Evolutionary conservation across 768 basidiomycete species (phyloP).

Genomic region (Phanerodontia chrysosporium): DNA sequence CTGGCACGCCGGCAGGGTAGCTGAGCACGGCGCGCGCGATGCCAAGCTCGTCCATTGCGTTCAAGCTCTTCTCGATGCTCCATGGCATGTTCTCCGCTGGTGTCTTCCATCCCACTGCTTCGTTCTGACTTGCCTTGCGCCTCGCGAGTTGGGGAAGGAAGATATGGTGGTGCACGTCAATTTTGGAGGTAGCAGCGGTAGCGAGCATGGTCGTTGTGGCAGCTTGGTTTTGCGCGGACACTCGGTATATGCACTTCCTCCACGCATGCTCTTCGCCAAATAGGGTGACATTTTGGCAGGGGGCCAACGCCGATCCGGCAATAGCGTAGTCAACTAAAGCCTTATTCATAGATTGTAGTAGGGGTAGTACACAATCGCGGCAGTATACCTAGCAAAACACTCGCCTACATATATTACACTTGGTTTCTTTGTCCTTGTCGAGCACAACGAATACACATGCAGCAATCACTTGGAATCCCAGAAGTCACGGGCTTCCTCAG

Average conservation of each 20-base stretch:
- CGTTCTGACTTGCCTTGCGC: constrained; percentile 42
- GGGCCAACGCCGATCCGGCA: not conserved
- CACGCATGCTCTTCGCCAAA: not conserved
- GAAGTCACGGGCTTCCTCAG: constrained; percentile 60
- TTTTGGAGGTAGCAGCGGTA: constrained; percentile 6
- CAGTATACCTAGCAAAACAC: not conserved
- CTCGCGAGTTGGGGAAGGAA: constrained; percentile 46
- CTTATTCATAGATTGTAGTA: not conserved
- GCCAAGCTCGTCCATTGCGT: constrained; percentile 54
- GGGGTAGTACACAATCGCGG: not conserved
- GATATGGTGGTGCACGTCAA: constrained; percentile 80
- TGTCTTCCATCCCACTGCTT: constrained; percentile 54
- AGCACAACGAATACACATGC: not conserved
- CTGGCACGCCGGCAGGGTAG: constrained; percentile 51
- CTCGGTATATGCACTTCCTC: too few species aligned
- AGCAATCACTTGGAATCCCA: constrained; percentile 23
- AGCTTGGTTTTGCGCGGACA: not conserved
- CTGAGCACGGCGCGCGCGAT: constrained; percentile 65
- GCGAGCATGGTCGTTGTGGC: not conserved
- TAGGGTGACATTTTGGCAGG: not conserved
- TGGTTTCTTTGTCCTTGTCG: not conserved
- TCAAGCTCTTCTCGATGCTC: constrained; percentile 53
- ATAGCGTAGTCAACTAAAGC: not conserved
- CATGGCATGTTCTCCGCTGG: constrained; percentile 65
- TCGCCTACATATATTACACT: constrained; percentile 1